Evolutionary conservation across 2,329 filamentous ascomycete species (phyloP).

Genomic region (Blastomyces gilchristii): DNA sequence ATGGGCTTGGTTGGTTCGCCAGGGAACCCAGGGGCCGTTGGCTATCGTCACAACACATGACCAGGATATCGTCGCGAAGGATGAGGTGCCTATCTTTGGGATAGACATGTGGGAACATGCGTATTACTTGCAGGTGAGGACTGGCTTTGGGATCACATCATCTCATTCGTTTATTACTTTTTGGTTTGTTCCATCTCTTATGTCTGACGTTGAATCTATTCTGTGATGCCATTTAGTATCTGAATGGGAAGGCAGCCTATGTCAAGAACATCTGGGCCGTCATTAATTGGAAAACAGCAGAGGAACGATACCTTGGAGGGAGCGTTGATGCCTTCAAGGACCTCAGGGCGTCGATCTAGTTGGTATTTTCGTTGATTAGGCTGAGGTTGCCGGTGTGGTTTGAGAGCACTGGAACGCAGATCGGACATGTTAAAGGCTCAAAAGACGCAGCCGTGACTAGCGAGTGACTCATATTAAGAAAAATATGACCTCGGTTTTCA

Average conservation of each 20-base stretch:
- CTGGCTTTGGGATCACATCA: background rate
- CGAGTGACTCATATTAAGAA: too few relatives aligned
- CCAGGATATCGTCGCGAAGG: slow-evolving; percentile 70
- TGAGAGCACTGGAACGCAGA: background rate
- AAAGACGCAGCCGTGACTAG: too few relatives aligned
- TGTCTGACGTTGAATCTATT: background rate
- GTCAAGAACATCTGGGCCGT: slow-evolving; percentile 86
- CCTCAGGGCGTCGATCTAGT: slow-evolving; percentile 7
- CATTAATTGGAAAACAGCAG: slow-evolving; percentile 81
- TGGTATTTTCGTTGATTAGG: background rate
- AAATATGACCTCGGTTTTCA: too few relatives aligned
- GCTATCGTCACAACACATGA: slow-evolving; percentile 74
- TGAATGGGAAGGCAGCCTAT: slow-evolving; percentile 91
- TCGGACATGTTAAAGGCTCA: too few relatives aligned
- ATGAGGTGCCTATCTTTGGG: slow-evolving; percentile 60
- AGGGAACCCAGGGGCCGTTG: slow-evolving; percentile 48
- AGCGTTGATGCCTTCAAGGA: slow-evolving; percentile 4
- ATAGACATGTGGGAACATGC: slow-evolving; percentile 93
- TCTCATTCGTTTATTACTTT: background rate
- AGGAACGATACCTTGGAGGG: slow-evolving; percentile 48
- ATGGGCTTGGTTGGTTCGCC: slow-evolving; percentile 77
- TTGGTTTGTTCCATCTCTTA: background rate
- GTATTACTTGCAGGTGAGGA: slow-evolving; percentile 65
- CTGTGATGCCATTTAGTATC: slow-evolving; percentile 47
- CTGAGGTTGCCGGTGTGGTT: background rate